Conservation (phyloP, 1,284 basidiomycete species). For the Golubevia pallescens region DNA sequence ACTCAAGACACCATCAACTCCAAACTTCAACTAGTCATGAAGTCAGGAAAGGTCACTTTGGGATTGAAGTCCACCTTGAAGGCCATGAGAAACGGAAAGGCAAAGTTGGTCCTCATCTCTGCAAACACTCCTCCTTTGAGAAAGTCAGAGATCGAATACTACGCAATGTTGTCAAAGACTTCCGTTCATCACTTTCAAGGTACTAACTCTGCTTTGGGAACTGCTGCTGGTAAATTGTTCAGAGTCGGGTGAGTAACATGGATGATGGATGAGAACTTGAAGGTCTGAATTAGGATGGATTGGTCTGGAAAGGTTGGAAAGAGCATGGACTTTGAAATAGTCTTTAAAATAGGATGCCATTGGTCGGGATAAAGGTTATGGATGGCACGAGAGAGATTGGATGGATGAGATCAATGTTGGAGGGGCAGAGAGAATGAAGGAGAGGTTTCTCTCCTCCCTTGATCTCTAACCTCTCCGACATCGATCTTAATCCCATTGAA, state of each 20-base stretch:
- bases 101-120: conserved; percentile 98
- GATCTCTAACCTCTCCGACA: no score
- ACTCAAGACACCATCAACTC: conserved; percentile 86
- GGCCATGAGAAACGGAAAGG: conserved; percentile 97
- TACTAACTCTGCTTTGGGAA: conserved; percentile 96
- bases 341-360: no score
- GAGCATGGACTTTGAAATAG: no score
- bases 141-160: conserved; percentile 99
- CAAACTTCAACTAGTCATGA: conserved; percentile 95
- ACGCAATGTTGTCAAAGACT: conserved; percentile 97
- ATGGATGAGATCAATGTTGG: no score
- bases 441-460: no score
- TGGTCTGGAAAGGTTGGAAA: no score
- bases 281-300: no score
- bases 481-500: no score
- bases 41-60: conserved; percentile 90
- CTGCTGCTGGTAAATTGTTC: conserved; percentile 99
- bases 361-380: no score
- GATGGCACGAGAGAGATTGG: no score
- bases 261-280: no score
- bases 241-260: conserved; percentile 81
- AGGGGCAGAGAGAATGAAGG: no score
- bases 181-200: conserved; percentile 91
- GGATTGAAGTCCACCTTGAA: conserved; percentile 98
- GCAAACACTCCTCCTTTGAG: conserved; percentile 98